Base-by-base conservation (phyloP, 768 basidiomycete species). In the Serpula lacrymans region DNA sequence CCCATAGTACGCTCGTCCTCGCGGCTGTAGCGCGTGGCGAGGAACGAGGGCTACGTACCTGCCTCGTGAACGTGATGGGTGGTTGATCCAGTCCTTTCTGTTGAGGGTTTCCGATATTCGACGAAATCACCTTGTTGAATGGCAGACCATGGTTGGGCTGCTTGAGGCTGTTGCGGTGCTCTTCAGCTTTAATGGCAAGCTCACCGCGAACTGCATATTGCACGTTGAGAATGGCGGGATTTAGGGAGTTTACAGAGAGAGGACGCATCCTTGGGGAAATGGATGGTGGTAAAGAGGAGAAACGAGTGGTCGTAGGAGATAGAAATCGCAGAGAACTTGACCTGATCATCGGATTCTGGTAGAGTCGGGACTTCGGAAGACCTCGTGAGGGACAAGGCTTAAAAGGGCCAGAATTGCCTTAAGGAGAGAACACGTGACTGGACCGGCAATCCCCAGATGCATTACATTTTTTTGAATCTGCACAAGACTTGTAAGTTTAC, bases 91-190 rank as follows among this genome's bases (percentile, higher is more conserved):
- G 74, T 0, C 93, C 93, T 52, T 82, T 84, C 65, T 97, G 94
- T 65, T 99, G 95, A 0, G 96, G 95, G 57, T 99, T 98, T 8
- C 95, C 95, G 45, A 99, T 99, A 68, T 98, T 99, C 46, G 91
- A 90, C 21, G 81, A 86, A 61, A 96, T 95, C 63, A 98, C 74
- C 52, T 80, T 78, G 59, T 81, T 76, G 64, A 98, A 99, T 12
- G 92, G 91, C 12, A 97, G 74, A 14, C 68, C 70, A 48, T 77
- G 66, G 42, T 69, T 11, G 17, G 68, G 65, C 41, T 72, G 63
- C 63, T 80, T 77, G 56, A 98, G 78, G 51, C 72, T 64, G 37
- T 83, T 82, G 41, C 85, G 76, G 51, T 88, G 82, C 39, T 78
- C 69, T 63, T 97, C 93, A 0, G 95, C 91, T 60, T 87, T 89